Evolutionary conservation across 2,329 filamentous ascomycete species (phyloP).

Genomic region (Metarhizium anisopliae): DNA sequence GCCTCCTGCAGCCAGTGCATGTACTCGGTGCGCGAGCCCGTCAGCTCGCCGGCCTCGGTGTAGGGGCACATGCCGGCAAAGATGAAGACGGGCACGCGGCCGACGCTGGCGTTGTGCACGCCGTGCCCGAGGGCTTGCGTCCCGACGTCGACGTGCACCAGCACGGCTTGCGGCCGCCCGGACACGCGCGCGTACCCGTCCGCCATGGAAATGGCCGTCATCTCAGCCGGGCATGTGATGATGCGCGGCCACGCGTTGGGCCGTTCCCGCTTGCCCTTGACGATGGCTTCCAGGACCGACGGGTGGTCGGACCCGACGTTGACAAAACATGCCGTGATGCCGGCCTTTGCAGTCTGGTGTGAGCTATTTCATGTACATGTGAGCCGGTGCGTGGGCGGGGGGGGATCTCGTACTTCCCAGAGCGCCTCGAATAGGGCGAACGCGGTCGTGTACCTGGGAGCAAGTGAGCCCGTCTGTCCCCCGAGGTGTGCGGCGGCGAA

Average conservation of each 20-base stretch:
- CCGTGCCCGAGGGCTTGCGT: constrained; percentile 71
- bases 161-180: constrained; percentile 64
- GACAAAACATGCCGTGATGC: not conserved
- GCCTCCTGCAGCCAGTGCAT: constrained; percentile 85
- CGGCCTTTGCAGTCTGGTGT: not conserved
- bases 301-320: not conserved
- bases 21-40: constrained; percentile 71
- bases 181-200: constrained; percentile 70
- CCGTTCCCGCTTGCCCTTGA: not conserved
- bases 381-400: no score
- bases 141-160: constrained; percentile 74
- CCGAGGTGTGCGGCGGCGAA: not conserved
- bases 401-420: not conserved
- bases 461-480: not conserved
- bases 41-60: constrained; percentile 68
- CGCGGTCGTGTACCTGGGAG: not conserved
- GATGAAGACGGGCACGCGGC: constrained; percentile 65
- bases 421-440: not conserved
- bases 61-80: constrained; percentile 72
- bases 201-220: constrained; percentile 51
- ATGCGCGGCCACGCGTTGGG: not conserved
- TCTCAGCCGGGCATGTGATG: not conserved
- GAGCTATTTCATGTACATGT: no score
- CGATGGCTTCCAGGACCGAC: not conserved
- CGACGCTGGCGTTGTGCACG: constrained; percentile 70